These are phyloP conservation scores for Trichothecium roseum DNA, from an alignment of 2,329 filamentous ascomycete genomes.

Conservation along the genomic window DNA sequence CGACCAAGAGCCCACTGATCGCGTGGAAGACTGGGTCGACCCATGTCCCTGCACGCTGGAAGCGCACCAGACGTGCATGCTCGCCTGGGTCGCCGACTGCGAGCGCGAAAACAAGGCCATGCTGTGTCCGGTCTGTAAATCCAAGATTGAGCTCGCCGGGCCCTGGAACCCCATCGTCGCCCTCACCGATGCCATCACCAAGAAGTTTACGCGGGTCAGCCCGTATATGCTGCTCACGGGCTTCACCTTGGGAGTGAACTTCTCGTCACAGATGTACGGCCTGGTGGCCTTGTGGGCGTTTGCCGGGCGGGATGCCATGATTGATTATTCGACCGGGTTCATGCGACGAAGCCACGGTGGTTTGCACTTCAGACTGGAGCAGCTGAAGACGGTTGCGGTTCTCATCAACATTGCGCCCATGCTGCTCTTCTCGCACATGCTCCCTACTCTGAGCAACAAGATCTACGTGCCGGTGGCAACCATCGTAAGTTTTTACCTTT, in stretches of 20 bases:
- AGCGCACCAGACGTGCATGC: constrained; percentile 80
- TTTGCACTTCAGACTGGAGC: constrained; percentile 15
- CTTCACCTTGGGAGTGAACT: constrained; percentile 34
- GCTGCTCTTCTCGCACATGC: constrained; percentile 31
- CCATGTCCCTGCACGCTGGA: constrained; percentile 86
- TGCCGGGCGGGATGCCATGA: constrained; percentile 34
- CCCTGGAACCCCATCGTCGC: constrained; percentile 65
- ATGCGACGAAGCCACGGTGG: constrained; percentile 13
- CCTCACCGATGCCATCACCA: constrained; percentile 48
- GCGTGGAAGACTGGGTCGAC: constrained; percentile 60
- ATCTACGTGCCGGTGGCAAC: constrained; percentile 30
- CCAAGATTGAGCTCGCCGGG: constrained; percentile 64
- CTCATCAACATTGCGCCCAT: constrained; percentile 36
- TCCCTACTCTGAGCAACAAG: constrained; percentile 31
- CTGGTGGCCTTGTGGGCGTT: constrained; percentile 38
- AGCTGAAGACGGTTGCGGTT: constrained; percentile 6
- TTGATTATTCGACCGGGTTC: constrained; percentile 28
- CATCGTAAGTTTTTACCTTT: constrained; percentile 21
- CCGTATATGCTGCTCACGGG: constrained; percentile 58
- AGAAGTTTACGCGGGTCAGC: constrained; percentile 40
- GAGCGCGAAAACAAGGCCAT: constrained; percentile 60
- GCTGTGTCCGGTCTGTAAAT: constrained; percentile 82
- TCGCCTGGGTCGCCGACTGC: constrained; percentile 89
- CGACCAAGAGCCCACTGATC: constrained; percentile 38
- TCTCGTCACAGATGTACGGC: constrained; percentile 44